Conservation (phyloP, 2,329 filamentous ascomycete genomes). For the Fusarium nodosum region DNA sequence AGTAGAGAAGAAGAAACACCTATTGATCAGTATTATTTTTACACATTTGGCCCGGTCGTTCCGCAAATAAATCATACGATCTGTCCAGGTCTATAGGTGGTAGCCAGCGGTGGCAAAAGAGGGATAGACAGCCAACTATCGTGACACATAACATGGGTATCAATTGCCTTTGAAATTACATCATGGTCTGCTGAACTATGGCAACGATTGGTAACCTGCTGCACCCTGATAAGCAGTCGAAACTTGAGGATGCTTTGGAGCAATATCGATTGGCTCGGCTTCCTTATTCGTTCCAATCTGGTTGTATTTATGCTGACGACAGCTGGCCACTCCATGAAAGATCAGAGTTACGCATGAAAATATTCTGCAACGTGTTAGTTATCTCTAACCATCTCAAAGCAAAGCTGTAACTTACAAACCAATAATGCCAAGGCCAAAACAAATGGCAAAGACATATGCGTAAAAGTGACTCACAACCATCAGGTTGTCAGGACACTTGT, state of each 20-base stretch:
- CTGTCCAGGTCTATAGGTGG: too few relatives aligned
- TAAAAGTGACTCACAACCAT: slow-evolving; percentile 32
- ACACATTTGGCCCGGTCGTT: background rate
- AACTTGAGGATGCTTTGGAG: slow-evolving; percentile 6
- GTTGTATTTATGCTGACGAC: slow-evolving; percentile 58
- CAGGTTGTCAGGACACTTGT: slow-evolving; percentile 41
- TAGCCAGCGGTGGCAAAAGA: background rate
- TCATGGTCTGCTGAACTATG: background rate
- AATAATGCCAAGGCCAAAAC: slow-evolving; percentile 58
- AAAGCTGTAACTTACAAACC: slow-evolving; percentile 57
- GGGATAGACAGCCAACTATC: background rate
- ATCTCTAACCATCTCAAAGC: fast-evolving
- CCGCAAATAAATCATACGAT: background rate
- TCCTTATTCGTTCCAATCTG: slow-evolving; percentile 24
- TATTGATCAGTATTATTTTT: background rate
- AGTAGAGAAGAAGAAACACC: background rate
- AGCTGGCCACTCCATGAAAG: slow-evolving; percentile 58
- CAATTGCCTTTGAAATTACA: background rate
- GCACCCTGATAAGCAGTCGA: slow-evolving; percentile 13
- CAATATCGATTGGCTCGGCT: slow-evolving; percentile 1
- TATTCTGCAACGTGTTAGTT: slow-evolving; percentile 50
- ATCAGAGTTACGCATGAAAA: slow-evolving; percentile 59
- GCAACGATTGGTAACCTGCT: background rate
- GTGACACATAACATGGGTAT: background rate
- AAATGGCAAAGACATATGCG: slow-evolving; percentile 53